These are phyloP conservation scores for Zygotorulaspora sp. DNA, from an alignment of 805 yeast genomes.

Conservation along the genomic window DNA sequence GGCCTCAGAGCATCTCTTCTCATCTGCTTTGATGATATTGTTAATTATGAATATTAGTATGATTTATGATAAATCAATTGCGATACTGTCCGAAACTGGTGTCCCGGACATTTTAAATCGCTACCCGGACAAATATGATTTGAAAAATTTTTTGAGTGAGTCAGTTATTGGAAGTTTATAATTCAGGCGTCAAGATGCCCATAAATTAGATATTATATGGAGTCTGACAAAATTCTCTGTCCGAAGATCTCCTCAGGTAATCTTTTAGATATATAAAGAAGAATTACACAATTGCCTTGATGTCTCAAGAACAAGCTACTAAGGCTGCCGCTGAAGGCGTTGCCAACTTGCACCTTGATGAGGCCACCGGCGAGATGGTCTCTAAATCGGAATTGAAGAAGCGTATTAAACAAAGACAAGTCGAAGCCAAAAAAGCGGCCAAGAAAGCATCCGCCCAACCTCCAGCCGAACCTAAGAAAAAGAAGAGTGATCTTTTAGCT, in stretches of 20 bases:
- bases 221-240: no score
- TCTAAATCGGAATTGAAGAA: slow-evolving; percentile 95
- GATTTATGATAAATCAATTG: neutral
- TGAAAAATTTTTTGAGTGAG: slow-evolving; percentile 1
- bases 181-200: no score
- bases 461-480: slow-evolving; percentile 44
- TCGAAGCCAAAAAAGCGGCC: slow-evolving; percentile 86
- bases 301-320: slow-evolving; percentile 44
- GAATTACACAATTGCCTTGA: no score
- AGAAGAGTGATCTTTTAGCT: slow-evolving; percentile 58
- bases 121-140: neutral
- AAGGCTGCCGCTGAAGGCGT: slow-evolving; percentile 68
- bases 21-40: neutral
- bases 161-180: neutral
- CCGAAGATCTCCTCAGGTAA: no score
- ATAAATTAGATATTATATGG: no score
- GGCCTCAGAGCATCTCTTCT: no score
- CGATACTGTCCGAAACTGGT: neutral
- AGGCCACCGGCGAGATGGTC: slow-evolving; percentile 92
- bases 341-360: slow-evolving; percentile 78
- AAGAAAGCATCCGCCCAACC: slow-evolving; percentile 63
- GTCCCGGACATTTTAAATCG: neutral
- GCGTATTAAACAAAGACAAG: slow-evolving; percentile 84
- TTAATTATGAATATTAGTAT: neutral
- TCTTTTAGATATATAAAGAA: no score